Percentiles rank a stretch among this genome's conserved stretches.
phyloP scores from a whole-genome alignment of 192 early-diverging fungal species.

The Coemansia biformis region DNA sequence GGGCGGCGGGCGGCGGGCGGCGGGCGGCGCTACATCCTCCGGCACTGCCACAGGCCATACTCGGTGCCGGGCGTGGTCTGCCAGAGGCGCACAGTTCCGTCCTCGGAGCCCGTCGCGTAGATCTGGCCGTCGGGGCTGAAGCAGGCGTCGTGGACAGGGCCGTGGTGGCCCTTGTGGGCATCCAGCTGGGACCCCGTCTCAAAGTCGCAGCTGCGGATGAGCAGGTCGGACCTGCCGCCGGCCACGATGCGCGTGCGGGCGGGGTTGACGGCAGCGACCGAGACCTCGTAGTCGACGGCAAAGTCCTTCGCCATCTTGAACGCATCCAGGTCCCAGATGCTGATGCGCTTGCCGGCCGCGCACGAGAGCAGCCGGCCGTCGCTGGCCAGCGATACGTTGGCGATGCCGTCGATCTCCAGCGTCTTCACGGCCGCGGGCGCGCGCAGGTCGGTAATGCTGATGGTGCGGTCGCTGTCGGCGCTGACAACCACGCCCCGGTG shows the following conservation, averaged over 20 bases:
- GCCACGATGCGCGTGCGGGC: slow-evolving; percentile 71
- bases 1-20: no score
- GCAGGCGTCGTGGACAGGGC: slow-evolving; percentile 81
- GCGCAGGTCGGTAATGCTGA: slow-evolving; percentile 71
- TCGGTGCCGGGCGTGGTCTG: slow-evolving; percentile 74
- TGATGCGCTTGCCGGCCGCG: slow-evolving; percentile 69
- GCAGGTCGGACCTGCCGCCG: slow-evolving; percentile 74
- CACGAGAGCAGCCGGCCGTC: slow-evolving; percentile 72
- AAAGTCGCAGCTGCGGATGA: slow-evolving; percentile 81
- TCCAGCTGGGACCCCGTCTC: slow-evolving; percentile 70
- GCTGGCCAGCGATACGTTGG: slow-evolving; percentile 68
- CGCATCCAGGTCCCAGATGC: slow-evolving; percentile 68
- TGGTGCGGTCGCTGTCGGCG: slow-evolving; percentile 56
- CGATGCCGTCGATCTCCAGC: slow-evolving; percentile 60
- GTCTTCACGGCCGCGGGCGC: slow-evolving; percentile 54
- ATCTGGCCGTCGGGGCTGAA: slow-evolving; percentile 90
- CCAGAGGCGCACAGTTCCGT: slow-evolving; percentile 89
- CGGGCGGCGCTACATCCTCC: no score
- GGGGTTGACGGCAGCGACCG: slow-evolving; percentile 79
- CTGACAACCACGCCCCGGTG: slow-evolving; percentile 53
- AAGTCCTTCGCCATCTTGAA: slow-evolving; percentile 57
- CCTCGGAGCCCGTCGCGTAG: slow-evolving; percentile 88
- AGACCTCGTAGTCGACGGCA: slow-evolving; percentile 61
- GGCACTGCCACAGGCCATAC: slow-evolving; percentile 75
- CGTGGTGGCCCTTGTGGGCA: slow-evolving; percentile 88